Base-by-base conservation (phyloP, 176 grass and related monocot genomes). In the Urochloa ruziziensis region DNA sequence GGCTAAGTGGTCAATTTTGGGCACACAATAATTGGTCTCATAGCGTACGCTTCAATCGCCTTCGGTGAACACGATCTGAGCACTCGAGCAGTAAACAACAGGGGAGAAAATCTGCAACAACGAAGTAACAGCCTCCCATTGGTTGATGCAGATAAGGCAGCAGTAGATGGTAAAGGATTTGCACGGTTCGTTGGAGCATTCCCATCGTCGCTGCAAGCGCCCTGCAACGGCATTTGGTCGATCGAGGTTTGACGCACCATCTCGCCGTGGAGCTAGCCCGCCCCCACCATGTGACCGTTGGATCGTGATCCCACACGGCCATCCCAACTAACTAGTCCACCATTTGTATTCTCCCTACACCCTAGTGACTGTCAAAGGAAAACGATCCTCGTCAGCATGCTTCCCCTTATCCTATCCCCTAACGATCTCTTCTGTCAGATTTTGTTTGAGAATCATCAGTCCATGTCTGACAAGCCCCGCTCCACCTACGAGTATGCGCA, bases 11-110 rank as follows among this genome's bases (percentile, higher is more conserved):
- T 44, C 40, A 27, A 47, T 42, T 29, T 40, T 73, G 42, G 44
- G 43, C 43, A 12, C 69, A 71, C 69, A 71, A 71, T 71, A 71
- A 71, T 71, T 71, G 68, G 42, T 71, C 24, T 8, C 68, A 10
- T 29, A 5, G 42, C 37, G 39, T 28, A 2, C 28, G 67, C 27
- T 27, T 17, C 39, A 16, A 44, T 44, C 67, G 25, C 54, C 23
- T 25, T 24, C 9, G 23, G 9, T 25, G 67, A 27, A 69, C 67
- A 24, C 37, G n/a, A n/a, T 15, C 35, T 40, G 4, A 25, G 19
- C 32, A 65, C n/a, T n/a, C n/a, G n/a, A 5, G n/a, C 54, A 58
- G 54, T 24, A 4, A 21, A 27, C 18, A 23, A 18, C 23, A 9
- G 25, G 16, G 17, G 43, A 13, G 18, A 23, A 53, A 51, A 19